Base-by-base conservation (phyloP, 345 rosid species). In the Angophora floribunda region DNA sequence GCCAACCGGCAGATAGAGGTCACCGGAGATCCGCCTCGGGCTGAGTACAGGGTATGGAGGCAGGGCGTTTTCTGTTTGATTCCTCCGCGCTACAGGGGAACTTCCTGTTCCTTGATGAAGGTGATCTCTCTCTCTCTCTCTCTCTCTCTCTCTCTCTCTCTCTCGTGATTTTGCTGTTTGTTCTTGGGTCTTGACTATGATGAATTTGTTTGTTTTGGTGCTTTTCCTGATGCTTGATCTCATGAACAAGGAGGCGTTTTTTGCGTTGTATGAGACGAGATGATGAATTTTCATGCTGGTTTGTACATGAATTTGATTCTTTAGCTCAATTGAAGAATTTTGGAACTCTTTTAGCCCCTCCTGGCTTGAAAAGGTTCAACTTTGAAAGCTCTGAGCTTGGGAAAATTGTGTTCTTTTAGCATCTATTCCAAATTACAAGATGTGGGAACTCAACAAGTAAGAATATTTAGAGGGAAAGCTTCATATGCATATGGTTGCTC, bases 41-140 rank as follows among this genome's bases (percentile, higher is more conserved):
- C 86, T 41, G 87, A 41, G 32, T 78, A 36, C 41, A 79, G 57
- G 49, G 51, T 24, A 96, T 96, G 97, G 97, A 97, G 87, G 90
- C 96, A 16, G 92, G 96, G 87, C 91, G 95, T 53, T 92, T 97
- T 89, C 91, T 93, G 89, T 95, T 96, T 90, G 92, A 94, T 90
- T 93, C 94, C 36, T 93, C 97, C 21, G 87, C 95, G 30, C 89
- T 93, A 89, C 92, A 93, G 15, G 93, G 95, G 85, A 95, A 93
- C 94, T 91, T 95, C 95, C 88, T 94, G 92, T 94, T 93, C 92
- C 95, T 96, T 11, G 97, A 96, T 9, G 93, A 89, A 93, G 98
- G 98, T 95, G 26, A 21, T 85, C 47, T 22, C 30, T 13, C 14
- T 85, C 45, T 52, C 22, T 88, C 9, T 52, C 52, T 17, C 14